Evolutionary conservation across 179 eudicot genomes (phyloP).

Genomic region (Sideroxylon spinosum): DNA sequence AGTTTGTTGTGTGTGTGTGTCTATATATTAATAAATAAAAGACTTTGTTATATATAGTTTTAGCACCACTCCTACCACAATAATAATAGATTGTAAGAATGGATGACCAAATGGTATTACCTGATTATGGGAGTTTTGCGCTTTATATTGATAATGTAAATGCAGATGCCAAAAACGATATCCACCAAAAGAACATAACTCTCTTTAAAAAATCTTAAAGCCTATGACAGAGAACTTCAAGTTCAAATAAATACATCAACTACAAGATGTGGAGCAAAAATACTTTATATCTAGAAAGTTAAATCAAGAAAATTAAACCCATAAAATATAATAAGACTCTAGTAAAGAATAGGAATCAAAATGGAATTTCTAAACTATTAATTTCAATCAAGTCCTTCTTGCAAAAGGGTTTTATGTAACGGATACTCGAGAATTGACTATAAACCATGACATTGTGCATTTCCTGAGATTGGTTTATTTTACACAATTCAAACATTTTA

Average conservation of each 20-base stretch:
- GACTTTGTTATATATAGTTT: neutral
- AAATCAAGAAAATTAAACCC: neutral
- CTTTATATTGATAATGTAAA: constrained; percentile 44
- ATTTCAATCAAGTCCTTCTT: constrained; percentile 1
- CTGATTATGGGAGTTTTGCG: constrained; percentile 34
- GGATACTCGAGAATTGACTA: neutral
- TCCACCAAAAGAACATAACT: constrained; percentile 38
- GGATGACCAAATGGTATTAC: constrained; percentile 29
- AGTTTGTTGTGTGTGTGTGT: too few relatives aligned
- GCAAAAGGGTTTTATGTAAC: neutral
- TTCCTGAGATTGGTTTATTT: neutral
- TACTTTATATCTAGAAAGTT: neutral
- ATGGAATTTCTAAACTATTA: neutral
- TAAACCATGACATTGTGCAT: neutral
- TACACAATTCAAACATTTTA: constrained; percentile 6
- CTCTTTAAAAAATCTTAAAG: constrained; percentile 37
- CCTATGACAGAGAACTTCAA: constrained; percentile 31
- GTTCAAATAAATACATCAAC: neutral
- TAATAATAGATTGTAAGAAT: neutral
- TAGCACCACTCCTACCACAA: neutral
- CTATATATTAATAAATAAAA: too few relatives aligned
- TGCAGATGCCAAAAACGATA: constrained; percentile 44
- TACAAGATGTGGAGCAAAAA: neutral
- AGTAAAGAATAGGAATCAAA: neutral
- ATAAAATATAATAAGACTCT: neutral